These are phyloP conservation scores for Capsicum rhomboideum DNA, from an alignment of 257 asterid species.

Conservation along the genomic window DNA sequence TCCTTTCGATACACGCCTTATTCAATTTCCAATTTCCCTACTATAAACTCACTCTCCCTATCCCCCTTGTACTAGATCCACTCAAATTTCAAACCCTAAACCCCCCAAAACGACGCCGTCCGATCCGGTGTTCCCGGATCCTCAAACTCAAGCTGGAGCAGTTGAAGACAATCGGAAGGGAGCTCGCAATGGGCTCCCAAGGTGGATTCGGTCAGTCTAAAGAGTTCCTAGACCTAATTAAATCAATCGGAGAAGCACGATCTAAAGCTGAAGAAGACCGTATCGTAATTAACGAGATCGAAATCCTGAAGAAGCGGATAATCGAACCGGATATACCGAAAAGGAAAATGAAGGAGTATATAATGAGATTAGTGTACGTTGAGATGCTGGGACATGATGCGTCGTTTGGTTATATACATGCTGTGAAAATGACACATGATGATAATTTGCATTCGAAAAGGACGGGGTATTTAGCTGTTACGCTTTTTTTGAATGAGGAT, in stretches of 20 bases:
- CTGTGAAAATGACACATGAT: conserved; percentile 96
- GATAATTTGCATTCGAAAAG: conserved; percentile 65
- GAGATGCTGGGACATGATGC: conserved; percentile 98
- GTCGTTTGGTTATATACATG: conserved; percentile 91
- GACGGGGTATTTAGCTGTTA: conserved; percentile 89
- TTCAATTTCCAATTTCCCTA: too few species aligned
- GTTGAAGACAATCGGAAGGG: conserved; percentile 84
- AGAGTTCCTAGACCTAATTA: conserved; percentile 86
- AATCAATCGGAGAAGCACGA: conserved; percentile 93
- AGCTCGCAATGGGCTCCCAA: conserved; percentile 98
- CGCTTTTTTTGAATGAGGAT: conserved; percentile 84
- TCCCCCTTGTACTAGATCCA: not conserved
- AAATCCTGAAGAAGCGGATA: conserved; percentile 62
- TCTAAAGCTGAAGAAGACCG: conserved; percentile 98
- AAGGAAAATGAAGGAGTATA: conserved; percentile 81
- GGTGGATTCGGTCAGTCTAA: conserved; percentile 88
- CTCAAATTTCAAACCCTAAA: conserved; percentile 5
- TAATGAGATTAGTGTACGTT: conserved; percentile 74
- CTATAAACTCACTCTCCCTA: too few species aligned
- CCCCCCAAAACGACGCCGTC: not conserved
- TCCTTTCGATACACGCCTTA: not conserved
- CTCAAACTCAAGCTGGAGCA: conserved; percentile 61
- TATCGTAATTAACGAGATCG: conserved; percentile 82
- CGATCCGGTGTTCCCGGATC: not conserved
- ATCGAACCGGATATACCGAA: conserved; percentile 73